A percentile compares a stretch with the other conserved stretches of the same genome.
Evolutionary conservation across 495 filamentous ascomycete genomes (phyloP).

Genomic region (Viridothelium virens): DNA sequence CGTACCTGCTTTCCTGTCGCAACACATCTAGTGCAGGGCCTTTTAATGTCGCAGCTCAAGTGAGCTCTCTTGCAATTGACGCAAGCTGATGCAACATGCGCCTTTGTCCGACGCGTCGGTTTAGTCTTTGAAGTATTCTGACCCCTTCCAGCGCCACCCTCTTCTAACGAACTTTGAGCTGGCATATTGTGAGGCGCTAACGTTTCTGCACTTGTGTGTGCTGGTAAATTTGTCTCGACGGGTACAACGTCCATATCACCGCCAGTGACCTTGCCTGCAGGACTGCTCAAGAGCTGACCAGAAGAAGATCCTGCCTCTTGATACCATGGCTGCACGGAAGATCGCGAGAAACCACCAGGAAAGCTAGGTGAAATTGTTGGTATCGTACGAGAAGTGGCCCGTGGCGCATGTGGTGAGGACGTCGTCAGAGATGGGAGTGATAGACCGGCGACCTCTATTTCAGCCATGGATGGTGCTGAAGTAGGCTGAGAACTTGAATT

Average conservation of each 20-base stretch:
- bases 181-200: background rate
- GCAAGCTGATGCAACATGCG: constrained; percentile 93
- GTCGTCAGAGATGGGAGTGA: background rate
- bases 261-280: background rate
- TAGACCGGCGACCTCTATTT: constrained; percentile 12
- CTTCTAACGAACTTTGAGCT: background rate
- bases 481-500: constrained; percentile 31
- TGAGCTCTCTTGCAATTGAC: constrained; percentile 97
- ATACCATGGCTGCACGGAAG: background rate
- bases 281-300: background rate
- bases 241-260: background rate
- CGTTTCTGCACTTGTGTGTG: background rate
- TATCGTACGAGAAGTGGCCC: background rate
- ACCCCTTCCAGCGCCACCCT: background rate
- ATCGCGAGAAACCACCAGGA: background rate
- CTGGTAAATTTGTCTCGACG: background rate
- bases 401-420: background rate
- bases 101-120: constrained; percentile 55
- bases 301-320: background rate
- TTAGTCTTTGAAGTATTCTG: background rate
- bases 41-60: constrained; percentile 64
- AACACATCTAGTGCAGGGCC: constrained; percentile 57
- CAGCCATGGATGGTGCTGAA: constrained; percentile 24
- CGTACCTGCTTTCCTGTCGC: constrained; percentile 59
- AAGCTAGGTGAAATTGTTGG: background rate